Evolutionary conservation across 2,329 filamentous ascomycete species (phyloP), one percentile per base, ranked within the genome.

Genomic region (Trichoderma breve): DNA sequence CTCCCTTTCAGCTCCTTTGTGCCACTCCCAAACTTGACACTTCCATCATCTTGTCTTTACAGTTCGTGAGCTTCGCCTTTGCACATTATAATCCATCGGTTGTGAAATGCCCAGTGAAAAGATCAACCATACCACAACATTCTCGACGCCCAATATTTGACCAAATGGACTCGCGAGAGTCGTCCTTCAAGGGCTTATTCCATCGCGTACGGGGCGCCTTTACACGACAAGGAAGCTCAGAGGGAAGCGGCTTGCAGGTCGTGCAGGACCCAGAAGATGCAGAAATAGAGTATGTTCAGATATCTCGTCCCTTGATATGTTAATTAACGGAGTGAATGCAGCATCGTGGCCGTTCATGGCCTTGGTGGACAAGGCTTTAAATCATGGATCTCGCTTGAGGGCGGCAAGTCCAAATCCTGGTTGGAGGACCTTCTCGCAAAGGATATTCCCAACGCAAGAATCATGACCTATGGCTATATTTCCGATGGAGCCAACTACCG

Each of bases 261-360:
- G 71, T 78, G 2, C 71, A 66, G 21, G 76, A 77, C n/a, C 71
- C 76, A 8, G 62, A 71, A 30, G 58, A 76, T 72, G 76, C 77
- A 36, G 69, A 75, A 11, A 76, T 78, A 21, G 77, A 78, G 77
- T 78, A 71, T 28, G 76, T 70, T 24, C 15, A 9, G 30, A 5
- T n/a, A 24, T 15, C 3, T 36, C 11, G n/a, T 14, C 18, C 18
- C 6, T 15, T 15, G 12, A n/a, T 28, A 18, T 8, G 6, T 60
- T 71, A 21, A 43, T 58, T 18, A 6, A 24, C 12, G n/a, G 14
- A 28, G n/a, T 28, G 24, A 51, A 28, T 24, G 39, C 36, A 78
- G 77, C 73, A 77, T 78, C 57, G 77, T 78, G 32, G 77, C 76
- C 26, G 76, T 78, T 51, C 76, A 78, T 62, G 76, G 76, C 51